Evolutionary conservation across 805 yeast species (phyloP).

Genomic region (Diddensiella transvaalensis): DNA sequence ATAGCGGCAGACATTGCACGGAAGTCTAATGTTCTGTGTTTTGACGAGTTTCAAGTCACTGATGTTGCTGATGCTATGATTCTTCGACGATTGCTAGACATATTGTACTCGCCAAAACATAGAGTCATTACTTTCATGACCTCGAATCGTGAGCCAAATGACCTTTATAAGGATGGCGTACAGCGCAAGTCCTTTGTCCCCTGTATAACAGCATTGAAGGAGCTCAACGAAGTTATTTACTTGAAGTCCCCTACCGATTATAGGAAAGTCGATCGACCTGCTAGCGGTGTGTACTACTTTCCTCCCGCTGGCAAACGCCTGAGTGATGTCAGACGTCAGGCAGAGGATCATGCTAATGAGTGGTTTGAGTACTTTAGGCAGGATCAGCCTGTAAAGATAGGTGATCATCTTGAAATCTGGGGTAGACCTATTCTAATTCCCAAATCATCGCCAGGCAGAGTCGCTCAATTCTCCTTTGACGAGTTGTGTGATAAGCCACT

Average conservation of each 20-base stretch:
- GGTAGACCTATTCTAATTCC: constrained; percentile 82
- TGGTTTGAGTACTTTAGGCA: constrained; percentile 84
- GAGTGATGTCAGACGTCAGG: constrained; percentile 47
- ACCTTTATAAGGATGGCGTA: constrained; percentile 87
- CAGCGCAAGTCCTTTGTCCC: constrained; percentile 92
- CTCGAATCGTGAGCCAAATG: constrained; percentile 93
- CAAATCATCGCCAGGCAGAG: constrained; percentile 65
- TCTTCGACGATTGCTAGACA: constrained; percentile 66
- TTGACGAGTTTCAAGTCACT: constrained; percentile 96
- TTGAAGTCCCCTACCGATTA: constrained; percentile 92
- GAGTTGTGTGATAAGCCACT: constrained; percentile 83
- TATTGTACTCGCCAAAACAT: constrained; percentile 60
- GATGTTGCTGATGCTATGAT: constrained; percentile 99
- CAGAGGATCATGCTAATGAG: constrained; percentile 57
- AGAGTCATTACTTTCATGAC: constrained; percentile 91
- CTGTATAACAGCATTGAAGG: constrained; percentile 76
- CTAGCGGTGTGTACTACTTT: constrained; percentile 70
- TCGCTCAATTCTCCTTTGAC: constrained; percentile 85
- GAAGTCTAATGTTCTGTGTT: constrained; percentile 74
- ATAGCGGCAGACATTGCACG: constrained; percentile 81
- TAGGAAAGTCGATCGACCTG: constrained; percentile 80
- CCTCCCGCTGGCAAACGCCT: constrained; percentile 64
- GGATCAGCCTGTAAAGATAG: constrained; percentile 41
- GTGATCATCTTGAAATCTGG: constrained; percentile 60
- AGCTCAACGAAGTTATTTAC: constrained; percentile 69